Evolutionary conservation across 108 stramenopile species (phyloP), one percentile per base, ranked within the genome.

Genomic region (Conticribra weissflogii): DNA sequence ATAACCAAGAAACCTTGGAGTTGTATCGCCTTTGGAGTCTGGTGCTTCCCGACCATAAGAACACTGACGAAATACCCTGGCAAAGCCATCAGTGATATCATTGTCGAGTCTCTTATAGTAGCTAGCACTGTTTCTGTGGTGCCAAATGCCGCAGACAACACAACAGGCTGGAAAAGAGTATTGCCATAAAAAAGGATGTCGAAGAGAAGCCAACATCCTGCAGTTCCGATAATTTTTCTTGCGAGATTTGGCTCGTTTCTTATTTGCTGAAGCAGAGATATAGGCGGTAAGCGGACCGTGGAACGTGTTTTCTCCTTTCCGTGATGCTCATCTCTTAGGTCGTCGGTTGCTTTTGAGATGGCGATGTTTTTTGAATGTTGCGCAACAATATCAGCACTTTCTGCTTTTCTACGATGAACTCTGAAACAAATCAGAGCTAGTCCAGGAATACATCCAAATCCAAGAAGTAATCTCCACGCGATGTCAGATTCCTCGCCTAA

Each of bases 161-260:
- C 94, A 59, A 93, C 78, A 0, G 91, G 88, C 64, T 96, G 91
- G 71, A 96, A 96, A 5, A 96, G 64, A 0, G 91, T 81, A 67
- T 96, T 96, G 18, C 94, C 94, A 63, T 96, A 96, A 71, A 96
- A 93, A 36, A 96, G 53, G 17, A 96, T 78, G 68, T 96, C 94
- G 63, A 96, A 93, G 4, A 96, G 72, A 25, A 90, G 83, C 94
- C 94, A 96, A 8, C 85, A 87, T 24, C 86, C 91, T 0, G 88
- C 91, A 28, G 91, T 93, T 1, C 91, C 91, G 34, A 90, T 32
- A 4, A 96, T 61, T 74, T 92, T 92, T 25, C 53, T 34, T 24
- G 73, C 33, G 30, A 96, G 76, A 52, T 86, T 74, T 14, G 84
- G 82, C 59, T 93, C 92, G 36, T 71, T 70, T n/a, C 15, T 46